Evolutionary conservation across 1,284 basidiomycete genomes (phyloP), one percentile per base, ranked within the genome.

Genomic region (Cutaneotrichosporon sp.): DNA sequence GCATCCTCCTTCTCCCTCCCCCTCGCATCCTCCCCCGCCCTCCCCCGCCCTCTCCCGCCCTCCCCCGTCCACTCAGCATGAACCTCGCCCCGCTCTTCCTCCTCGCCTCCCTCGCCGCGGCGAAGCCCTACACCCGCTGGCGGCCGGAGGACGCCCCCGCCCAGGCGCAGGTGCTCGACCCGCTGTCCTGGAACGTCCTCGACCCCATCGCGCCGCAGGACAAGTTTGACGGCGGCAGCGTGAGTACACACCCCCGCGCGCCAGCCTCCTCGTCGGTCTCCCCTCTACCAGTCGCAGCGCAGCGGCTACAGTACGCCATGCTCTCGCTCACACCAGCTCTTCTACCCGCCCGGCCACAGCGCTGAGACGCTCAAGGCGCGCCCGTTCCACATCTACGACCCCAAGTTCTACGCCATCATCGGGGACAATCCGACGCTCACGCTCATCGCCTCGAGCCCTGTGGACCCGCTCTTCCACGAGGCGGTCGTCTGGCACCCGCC

Each of bases 381-480:
- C 50, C 79, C 79, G 71, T 88, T 90, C 79, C 88, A 90, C 72
- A 80, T 87, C 60, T 88, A 89, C 70, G 83, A 90, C 69, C 67
- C 78, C 4, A 80, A 76, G 6, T 91, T 91, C 75, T 77, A 87
- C 60, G 55, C 69, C 34, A 80, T 89, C 64, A 83, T 90, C 3
- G 89, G 89, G 1, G 68, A 76, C 8, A 78, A 80, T 42, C 84
- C 89, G 3, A 83, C 83, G 0, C 83, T 90, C 53, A 82, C 82
- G 5, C 75, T 83, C 61, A 82, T 91, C 24, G 84, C 86, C 0
- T 11, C 34, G 14, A 9, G 43, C 9, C 84, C 86, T 64, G 78
- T 82, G 1, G 83, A 83, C 18, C 88, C 87, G 0, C 85, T 89
- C 65, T 89, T 88, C 24, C 89, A 90, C 68, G 89, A 91, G 75